Base-by-base conservation (phyloP, 2,329 filamentous ascomycete genomes). In the Aureobasidium namibiae region DNA sequence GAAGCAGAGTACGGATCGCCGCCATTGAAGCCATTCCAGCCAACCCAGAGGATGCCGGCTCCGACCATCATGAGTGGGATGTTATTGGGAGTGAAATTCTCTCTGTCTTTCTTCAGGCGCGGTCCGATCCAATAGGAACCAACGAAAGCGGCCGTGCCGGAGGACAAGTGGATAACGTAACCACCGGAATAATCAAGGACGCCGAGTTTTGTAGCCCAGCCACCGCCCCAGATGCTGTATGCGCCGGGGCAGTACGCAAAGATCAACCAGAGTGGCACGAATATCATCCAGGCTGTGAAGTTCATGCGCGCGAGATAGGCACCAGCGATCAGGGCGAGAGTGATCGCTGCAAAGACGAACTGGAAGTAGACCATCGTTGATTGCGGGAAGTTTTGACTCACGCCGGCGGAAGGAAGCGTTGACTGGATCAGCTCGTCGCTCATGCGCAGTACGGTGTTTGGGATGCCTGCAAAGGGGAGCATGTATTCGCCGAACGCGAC, bases 1-100 rank as follows among this genome's bases (percentile, higher is more conserved):
- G 70, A 76, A 9, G 78, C 78, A 10, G 76, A 69, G 62, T 80
- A 80, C n/a, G 78, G 78, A 65, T 79, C 78, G 64, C 78, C 77
- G 45, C 78, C 77, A 61, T 80, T 80, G 72, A 80, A 80, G 41
- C 78, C 78, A 65, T 80, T 80, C 78, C 78, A 80, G 61, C 78
- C 77, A 26, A 78, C 71, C 78, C 77, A 80, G 34, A 80, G 73
- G 36, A 80, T 76, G 18, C 77, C 78, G 1, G 77, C 76, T 24
- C 78, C 78, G 31, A 76, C 69, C 56, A 80, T 68, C 29, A 77
- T 72, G 10, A 73, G 66, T 14, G 76, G 65, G 49, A 79, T 69
- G 63, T 79, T 79, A 69, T 78, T 78, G 3, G 78, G 78, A n/a
- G 73, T 70, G 39, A 73, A 71, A 44, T 76, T 74, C 45, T 75